Evolutionary conservation across 2,329 filamentous ascomycete genomes (phyloP).

Genomic region (Furcasterigmium furcatum): DNA sequence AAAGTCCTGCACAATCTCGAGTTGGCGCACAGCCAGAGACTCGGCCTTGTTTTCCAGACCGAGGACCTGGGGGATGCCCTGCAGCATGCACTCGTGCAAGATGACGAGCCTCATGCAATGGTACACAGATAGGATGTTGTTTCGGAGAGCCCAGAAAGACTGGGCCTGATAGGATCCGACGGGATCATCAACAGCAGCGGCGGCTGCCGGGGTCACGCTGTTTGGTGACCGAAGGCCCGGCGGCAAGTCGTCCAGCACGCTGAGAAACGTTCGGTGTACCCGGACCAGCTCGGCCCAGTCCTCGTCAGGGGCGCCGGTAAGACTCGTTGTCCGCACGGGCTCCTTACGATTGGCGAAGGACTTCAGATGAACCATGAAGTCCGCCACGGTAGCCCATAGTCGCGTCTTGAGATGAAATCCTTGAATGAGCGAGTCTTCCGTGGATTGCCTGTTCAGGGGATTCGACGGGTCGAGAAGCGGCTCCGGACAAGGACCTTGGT

Average conservation of each 20-base stretch:
- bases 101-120: slow-evolving; percentile 1
- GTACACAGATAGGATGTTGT: slow-evolving; percentile 2
- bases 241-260: not conserved
- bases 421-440: not conserved
- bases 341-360: not conserved
- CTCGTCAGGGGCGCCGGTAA: not conserved
- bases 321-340: not conserved
- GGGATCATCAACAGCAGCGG: not conserved
- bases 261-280: slow-evolving; percentile 1
- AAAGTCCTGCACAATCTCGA: not conserved
- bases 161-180: not conserved
- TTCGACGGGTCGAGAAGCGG: slow-evolving; percentile 1
- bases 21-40: not conserved
- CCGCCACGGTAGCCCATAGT: slow-evolving; percentile 11
- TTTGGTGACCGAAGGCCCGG: not conserved
- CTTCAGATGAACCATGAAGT: not conserved
- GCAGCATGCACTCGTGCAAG: not conserved
- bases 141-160: slow-evolving; percentile 1
- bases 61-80: not conserved
- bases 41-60: not conserved
- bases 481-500: not conserved
- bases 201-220: not conserved
- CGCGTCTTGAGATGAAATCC: slow-evolving; percentile 37
- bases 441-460: slow-evolving; percentile 10
- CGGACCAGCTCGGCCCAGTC: not conserved